Conservation (phyloP, 2,329 filamentous ascomycete genomes). For the Aspergillus hiratsukae region DNA sequence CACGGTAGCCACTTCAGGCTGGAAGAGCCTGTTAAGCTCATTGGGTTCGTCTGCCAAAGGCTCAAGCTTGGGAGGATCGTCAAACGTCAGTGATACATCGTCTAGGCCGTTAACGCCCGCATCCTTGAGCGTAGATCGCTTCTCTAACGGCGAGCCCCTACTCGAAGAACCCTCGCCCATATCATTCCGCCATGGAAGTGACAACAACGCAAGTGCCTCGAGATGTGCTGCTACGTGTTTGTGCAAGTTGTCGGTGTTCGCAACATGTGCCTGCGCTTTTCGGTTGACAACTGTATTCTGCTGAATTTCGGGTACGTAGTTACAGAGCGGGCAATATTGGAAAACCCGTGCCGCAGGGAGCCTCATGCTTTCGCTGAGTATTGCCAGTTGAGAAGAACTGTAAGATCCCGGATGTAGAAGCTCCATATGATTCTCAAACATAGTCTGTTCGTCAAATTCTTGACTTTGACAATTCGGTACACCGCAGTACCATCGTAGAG, state of each 20-base stretch:
- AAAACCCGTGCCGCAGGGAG: neutral
- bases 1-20: neutral
- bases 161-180: neutral
- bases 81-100: neutral
- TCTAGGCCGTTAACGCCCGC: neutral
- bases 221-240: neutral
- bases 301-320: neutral
- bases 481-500: neutral
- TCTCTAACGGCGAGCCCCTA: neutral
- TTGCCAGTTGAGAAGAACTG: neutral
- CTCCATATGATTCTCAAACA: neutral
- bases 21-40: neutral
- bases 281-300: neutral
- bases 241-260: neutral
- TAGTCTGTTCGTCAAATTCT: neutral
- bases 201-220: neutral
- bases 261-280: neutral
- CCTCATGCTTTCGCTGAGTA: neutral
- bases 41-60: neutral
- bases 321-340: neutral
- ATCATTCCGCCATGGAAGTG: neutral
- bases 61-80: neutral
- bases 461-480: neutral
- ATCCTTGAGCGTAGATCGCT: neutral
- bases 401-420: neutral